A percentile compares a stretch with the other conserved stretches of the same genome.
Conservation (phyloP, 805 yeast genomes). For the Cyberlindnera suaveolens region DNA sequence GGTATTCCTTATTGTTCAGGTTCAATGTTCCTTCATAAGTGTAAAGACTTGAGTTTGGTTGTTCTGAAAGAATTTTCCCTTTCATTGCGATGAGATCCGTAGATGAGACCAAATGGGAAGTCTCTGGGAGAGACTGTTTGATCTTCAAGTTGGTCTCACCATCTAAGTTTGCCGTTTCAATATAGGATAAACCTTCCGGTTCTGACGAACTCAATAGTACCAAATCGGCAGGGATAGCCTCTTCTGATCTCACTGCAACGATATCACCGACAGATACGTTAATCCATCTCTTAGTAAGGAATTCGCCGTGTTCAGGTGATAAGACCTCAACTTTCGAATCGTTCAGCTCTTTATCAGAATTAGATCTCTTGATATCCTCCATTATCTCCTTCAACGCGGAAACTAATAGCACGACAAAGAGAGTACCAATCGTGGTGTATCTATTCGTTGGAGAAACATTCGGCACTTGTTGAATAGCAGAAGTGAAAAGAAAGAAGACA, state of each 20-base stretch:
- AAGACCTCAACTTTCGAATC: slow-evolving; percentile 68
- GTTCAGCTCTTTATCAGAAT: slow-evolving; percentile 85
- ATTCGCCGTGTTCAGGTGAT: slow-evolving; percentile 48
- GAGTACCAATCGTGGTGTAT: slow-evolving; percentile 91
- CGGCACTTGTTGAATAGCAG: slow-evolving; percentile 95
- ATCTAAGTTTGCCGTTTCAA: slow-evolving; percentile 95
- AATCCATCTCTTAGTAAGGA: slow-evolving; percentile 71
- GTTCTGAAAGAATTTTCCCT: slow-evolving; percentile 74
- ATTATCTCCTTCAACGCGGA: slow-evolving; percentile 88
- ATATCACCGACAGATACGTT: slow-evolving; percentile 88
- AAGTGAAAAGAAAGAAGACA: slow-evolving; percentile 85
- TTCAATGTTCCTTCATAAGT: slow-evolving; percentile 85
- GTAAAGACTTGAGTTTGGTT: slow-evolving; percentile 88
- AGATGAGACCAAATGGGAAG: slow-evolving; percentile 66
- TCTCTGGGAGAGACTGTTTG: slow-evolving; percentile 80
- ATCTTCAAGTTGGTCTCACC: slow-evolving; percentile 97
- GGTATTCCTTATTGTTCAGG: slow-evolving; percentile 51
- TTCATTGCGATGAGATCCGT: slow-evolving; percentile 44
- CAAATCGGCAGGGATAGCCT: slow-evolving; percentile 91
- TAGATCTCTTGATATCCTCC: slow-evolving; percentile 85
- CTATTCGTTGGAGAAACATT: slow-evolving; percentile 93
- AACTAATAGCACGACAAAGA: slow-evolving; percentile 75
- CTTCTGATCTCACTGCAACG: slow-evolving; percentile 76
- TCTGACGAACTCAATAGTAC: slow-evolving; percentile 85
- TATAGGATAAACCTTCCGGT: slow-evolving; percentile 96